Conservation (phyloP, 176 grass and related monocot species). For the Oryza coarctata region DNA sequence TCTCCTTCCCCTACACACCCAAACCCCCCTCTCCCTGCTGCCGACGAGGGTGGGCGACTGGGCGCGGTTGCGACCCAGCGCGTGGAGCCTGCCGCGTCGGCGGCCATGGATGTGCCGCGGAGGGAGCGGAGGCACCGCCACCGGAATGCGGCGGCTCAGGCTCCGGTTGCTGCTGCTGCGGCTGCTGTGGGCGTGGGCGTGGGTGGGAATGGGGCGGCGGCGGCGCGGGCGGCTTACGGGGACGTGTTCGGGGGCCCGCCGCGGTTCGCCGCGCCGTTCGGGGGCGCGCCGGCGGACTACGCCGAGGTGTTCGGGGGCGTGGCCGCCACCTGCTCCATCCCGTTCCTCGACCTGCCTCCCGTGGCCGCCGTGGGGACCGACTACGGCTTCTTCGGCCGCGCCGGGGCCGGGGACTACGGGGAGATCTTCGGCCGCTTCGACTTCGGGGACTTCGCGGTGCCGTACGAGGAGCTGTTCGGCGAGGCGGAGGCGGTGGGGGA, state of each 20-base stretch:
- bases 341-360: constrained; percentile 76
- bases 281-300: constrained; percentile 53
- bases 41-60: background rate
- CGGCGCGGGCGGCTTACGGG: constrained; percentile 42
- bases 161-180: background rate
- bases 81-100: background rate
- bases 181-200: background rate
- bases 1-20: background rate
- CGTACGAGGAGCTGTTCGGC: constrained; percentile 77
- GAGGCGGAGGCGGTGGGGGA: constrained; percentile 11
- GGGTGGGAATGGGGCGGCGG: background rate
- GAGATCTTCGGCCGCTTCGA: constrained; percentile 81
- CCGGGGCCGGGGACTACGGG: constrained; percentile 53
- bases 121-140: constrained; percentile 40
- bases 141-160: constrained; percentile 28
- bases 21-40: background rate
- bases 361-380: background rate
- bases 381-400: constrained; percentile 41
- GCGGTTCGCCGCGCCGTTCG: constrained; percentile 56
- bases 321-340: constrained; percentile 70
- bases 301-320: constrained; percentile 73
- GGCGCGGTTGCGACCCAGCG: background rate
- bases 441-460: constrained; percentile 65
- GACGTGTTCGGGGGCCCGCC: constrained; percentile 80
- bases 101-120: constrained; percentile 52